phyloP scores from a whole-genome alignment of 1,139 yeast genomes.

The Casaregolazyma lundiana region DNA sequence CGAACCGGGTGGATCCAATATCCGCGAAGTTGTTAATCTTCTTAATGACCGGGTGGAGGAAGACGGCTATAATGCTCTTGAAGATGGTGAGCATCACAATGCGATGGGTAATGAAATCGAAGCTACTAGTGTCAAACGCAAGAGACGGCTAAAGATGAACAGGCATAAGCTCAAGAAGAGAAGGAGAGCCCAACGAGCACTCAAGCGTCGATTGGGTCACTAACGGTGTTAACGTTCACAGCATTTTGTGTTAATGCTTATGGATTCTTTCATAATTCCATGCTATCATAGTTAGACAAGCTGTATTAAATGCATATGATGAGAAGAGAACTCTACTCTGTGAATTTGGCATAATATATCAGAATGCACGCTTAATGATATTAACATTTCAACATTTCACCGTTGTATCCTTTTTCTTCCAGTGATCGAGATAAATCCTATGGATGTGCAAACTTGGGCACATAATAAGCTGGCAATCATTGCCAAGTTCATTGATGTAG shows the following conservation, averaged over 20 bases:
- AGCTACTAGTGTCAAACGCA: slow-evolving; percentile 40
- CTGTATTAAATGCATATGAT: not conserved
- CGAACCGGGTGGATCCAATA: slow-evolving; percentile 14
- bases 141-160: slow-evolving; percentile 44
- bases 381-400: no score
- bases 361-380: not conserved
- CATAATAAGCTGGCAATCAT: no score
- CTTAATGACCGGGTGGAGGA: slow-evolving; percentile 16
- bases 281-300: not conserved
- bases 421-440: no score
- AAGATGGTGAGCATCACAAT: slow-evolving; percentile 12
- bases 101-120: slow-evolving; percentile 13
- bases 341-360: no score
- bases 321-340: no score
- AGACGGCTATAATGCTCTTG: slow-evolving; percentile 11
- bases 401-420: no score
- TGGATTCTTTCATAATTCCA: not conserved
- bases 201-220: slow-evolving; percentile 33
- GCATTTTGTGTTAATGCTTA: not conserved
- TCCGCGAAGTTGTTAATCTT: slow-evolving; percentile 16
- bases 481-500: no score
- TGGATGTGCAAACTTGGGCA: no score
- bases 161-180: slow-evolving; percentile 44
- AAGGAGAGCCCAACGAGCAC: slow-evolving; percentile 40
- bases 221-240: not conserved